Evolutionary conservation across 345 rosid species (phyloP).

Genomic region (Sapria himalayana): DNA sequence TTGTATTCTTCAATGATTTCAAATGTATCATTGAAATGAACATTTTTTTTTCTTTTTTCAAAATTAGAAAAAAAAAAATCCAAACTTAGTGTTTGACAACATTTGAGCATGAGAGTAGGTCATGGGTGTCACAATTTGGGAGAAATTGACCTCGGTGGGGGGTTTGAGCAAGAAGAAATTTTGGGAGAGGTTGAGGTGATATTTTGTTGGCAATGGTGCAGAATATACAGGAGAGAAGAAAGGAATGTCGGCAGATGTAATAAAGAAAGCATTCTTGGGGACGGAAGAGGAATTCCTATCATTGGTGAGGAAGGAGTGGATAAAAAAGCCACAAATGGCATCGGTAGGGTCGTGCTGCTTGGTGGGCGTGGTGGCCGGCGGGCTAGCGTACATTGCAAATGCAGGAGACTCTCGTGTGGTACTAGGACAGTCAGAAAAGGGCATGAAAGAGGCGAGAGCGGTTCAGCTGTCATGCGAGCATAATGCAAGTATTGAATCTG

Average conservation of each 20-base stretch:
- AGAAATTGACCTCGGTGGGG: too few species aligned
- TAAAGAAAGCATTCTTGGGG: slow-evolving; percentile 57
- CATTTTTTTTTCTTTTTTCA: too few species aligned
- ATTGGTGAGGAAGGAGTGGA: slow-evolving; percentile 54
- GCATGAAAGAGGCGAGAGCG: slow-evolving; percentile 46
- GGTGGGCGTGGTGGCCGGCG: slow-evolving; percentile 69
- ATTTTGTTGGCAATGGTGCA: too few species aligned
- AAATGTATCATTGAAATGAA: too few species aligned
- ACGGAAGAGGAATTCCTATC: slow-evolving; percentile 86
- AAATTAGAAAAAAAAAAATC: too few species aligned
- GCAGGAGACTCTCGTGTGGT: slow-evolving; percentile 94
- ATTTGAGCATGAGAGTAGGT: too few species aligned
- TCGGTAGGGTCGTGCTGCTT: slow-evolving; percentile 88
- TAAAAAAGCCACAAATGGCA: slow-evolving; percentile 58
- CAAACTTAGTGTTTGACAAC: too few species aligned
- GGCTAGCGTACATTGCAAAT: slow-evolving; percentile 63
- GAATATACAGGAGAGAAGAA: slow-evolving; percentile 59
- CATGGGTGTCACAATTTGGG: too few species aligned
- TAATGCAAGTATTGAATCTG: slow-evolving; percentile 66
- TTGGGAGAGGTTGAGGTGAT: too few species aligned
- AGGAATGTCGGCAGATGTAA: slow-evolving; percentile 77
- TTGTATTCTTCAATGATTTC: too few species aligned
- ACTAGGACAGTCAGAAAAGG: slow-evolving; percentile 39
- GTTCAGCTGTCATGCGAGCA: slow-evolving; percentile 77
- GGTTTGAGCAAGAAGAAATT: too few species aligned